Evolutionary conservation across 2,329 filamentous ascomycete species (phyloP).

Genomic region (Apiospora arundinis): DNA sequence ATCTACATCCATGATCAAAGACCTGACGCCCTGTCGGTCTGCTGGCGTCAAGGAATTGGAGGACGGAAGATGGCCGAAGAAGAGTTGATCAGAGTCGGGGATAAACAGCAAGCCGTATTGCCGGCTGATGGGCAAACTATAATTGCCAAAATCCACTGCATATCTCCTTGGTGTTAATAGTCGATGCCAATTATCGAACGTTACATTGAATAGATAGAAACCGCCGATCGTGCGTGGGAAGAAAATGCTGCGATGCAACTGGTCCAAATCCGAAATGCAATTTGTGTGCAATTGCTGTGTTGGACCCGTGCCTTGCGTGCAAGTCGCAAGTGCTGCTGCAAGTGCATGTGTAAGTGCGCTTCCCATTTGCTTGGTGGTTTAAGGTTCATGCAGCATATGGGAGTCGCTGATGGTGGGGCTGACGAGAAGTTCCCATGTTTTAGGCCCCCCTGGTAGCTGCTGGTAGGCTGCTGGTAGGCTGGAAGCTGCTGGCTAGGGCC

Average conservation of each 20-base stretch:
- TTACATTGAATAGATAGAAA: neutral
- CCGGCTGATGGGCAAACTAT: neutral
- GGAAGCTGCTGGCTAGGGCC: neutral
- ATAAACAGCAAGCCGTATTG: neutral
- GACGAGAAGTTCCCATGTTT: neutral
- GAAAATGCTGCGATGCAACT: neutral
- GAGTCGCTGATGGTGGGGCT: slow-evolving; percentile 8
- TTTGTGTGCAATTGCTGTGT: neutral
- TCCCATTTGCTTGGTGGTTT: neutral
- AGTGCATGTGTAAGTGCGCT: neutral
- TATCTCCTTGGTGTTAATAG: neutral
- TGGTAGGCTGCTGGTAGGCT: neutral
- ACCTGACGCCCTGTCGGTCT: neutral
- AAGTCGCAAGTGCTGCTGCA: neutral
- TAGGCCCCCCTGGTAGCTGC: too few relatives aligned
- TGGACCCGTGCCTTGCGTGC: slow-evolving; percentile 2
- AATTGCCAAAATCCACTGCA: slow-evolving; percentile 3
- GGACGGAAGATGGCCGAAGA: neutral
- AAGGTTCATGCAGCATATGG: slow-evolving; percentile 17
- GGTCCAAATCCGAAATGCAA: neutral
- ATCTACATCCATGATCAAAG: neutral
- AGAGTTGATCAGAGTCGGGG: neutral
- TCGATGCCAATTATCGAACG: slow-evolving; percentile 15
- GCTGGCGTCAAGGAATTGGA: neutral
- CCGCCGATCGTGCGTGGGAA: neutral